These are phyloP conservation scores for Aspergillus sp. DNA, from an alignment of 2,329 filamentous ascomycete genomes.

Conservation along the genomic window DNA sequence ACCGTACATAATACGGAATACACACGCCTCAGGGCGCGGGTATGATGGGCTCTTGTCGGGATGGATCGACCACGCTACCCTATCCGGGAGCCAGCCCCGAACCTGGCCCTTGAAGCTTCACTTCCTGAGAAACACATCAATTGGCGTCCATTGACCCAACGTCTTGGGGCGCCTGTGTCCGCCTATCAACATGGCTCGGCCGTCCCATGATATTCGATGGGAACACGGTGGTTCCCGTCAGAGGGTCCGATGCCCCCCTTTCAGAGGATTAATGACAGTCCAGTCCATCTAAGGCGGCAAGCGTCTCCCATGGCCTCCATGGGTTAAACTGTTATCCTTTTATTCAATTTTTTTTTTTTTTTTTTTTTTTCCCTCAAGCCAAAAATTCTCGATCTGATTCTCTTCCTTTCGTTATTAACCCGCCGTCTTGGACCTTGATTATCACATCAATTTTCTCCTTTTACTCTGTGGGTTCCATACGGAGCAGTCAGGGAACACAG, in stretches of 20 bases:
- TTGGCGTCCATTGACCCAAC: slow-evolving; percentile 21
- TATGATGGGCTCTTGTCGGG: slow-evolving; percentile 12
- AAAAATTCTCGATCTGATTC: neutral
- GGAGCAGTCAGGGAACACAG: slow-evolving; percentile 21
- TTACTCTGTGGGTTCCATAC: slow-evolving; percentile 10
- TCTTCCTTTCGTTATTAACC: neutral
- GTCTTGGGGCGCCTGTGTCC: slow-evolving; percentile 19
- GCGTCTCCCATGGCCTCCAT: neutral
- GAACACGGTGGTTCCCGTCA: slow-evolving; percentile 17
- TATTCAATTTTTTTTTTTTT: neutral
- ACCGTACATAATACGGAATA: slow-evolving; percentile 11
- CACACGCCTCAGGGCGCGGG: slow-evolving; percentile 5
- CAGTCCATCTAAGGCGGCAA: slow-evolving; percentile 10
- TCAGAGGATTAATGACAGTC: slow-evolving; percentile 2
- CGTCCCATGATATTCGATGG: slow-evolving; percentile 15
- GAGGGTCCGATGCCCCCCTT: slow-evolving; percentile 12
- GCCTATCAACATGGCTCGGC: slow-evolving; percentile 17
- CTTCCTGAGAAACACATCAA: slow-evolving; percentile 15
- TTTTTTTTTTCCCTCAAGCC: neutral
- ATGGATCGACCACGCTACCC: slow-evolving; percentile 23
- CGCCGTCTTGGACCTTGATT: neutral
- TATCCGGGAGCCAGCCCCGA: slow-evolving; percentile 18
- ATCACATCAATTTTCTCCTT: neutral
- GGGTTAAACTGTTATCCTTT: neutral
- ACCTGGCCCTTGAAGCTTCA: slow-evolving; percentile 13